These are phyloP conservation scores for Apiosordaria backusii DNA, from an alignment of 495 filamentous ascomycete species.

Conservation along the genomic window DNA sequence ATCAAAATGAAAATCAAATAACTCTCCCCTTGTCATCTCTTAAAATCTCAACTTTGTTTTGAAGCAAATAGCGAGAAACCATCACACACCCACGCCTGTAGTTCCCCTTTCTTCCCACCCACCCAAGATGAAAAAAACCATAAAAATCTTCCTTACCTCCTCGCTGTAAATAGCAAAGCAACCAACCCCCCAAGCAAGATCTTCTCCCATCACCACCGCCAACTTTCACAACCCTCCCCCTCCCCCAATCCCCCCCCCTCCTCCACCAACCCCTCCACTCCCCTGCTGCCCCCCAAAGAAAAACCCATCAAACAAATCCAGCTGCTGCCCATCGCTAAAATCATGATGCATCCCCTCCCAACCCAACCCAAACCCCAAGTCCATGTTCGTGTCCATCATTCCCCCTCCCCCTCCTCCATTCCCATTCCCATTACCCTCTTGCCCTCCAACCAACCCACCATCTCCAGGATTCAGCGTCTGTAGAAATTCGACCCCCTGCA, in stretches of 20 bases:
- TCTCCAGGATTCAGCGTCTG: too few relatives aligned
- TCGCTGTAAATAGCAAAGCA: background rate
- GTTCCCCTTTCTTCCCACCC: too few relatives aligned
- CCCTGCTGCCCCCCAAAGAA: conserved; percentile 70
- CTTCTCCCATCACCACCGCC: too few relatives aligned
- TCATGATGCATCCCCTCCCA: conserved; percentile 65
- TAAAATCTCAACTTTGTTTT: too few relatives aligned
- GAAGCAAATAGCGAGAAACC: too few relatives aligned
- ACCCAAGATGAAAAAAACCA: too few relatives aligned
- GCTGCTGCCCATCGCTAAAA: conserved; percentile 70
- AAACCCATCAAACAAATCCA: conserved; percentile 88
- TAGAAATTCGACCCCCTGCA: conserved; percentile 48
- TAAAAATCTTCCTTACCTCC: too few relatives aligned
- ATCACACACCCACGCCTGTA: too few relatives aligned
- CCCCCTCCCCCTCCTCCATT: conserved; percentile 24
- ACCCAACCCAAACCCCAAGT: conserved; percentile 71
- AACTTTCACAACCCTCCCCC: background rate
- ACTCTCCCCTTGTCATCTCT: background rate
- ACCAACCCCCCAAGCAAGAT: background rate
- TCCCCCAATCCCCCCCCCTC: conserved; percentile 6
- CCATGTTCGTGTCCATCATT: conserved; percentile 47
- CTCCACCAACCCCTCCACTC: conserved; percentile 10
- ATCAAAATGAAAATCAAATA: background rate
- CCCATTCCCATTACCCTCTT: conserved; percentile 2
- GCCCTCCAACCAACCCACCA: too few relatives aligned